phyloP scores from a whole-genome alignment of 2,329 filamentous ascomycete species.

The Eurotiales sp. region DNA sequence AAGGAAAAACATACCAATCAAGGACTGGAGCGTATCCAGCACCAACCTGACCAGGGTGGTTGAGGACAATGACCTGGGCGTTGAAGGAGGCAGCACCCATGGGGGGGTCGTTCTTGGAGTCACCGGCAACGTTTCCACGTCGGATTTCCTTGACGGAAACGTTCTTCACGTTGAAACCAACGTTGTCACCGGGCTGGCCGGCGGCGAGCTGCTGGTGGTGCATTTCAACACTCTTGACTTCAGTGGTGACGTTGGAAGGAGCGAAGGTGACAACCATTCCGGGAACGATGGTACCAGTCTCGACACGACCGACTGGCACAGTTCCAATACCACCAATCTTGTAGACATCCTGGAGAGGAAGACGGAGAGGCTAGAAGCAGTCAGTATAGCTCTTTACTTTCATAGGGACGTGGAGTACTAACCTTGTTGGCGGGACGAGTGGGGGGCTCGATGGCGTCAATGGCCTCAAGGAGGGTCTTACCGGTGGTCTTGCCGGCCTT shows the following conservation, averaged over 20 bases:
- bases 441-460: constrained; percentile 91
- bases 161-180: constrained; percentile 99
- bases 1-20: no score
- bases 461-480: constrained; percentile 99
- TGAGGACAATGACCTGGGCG: constrained; percentile 99
- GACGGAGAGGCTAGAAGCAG: constrained; percentile 69
- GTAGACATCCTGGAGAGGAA: constrained; percentile 99
- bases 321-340: constrained; percentile 99
- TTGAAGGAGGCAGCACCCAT: constrained; percentile 88
- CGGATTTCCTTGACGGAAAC: constrained; percentile 99
- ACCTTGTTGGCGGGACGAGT: constrained; percentile 90
- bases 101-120: constrained; percentile 99
- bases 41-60: constrained; percentile 99
- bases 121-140: constrained; percentile 99
- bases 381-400: neutral
- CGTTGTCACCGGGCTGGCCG: constrained; percentile 99
- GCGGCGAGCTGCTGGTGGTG: constrained; percentile 98
- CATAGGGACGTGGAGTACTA: neutral
- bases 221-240: constrained; percentile 99
- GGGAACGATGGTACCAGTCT: constrained; percentile 93
- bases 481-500: constrained; percentile 80
- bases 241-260: constrained; percentile 97
- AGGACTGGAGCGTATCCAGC: constrained; percentile 98
- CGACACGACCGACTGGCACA: constrained; percentile 99
- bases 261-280: constrained; percentile 92